phyloP scores from a whole-genome alignment of 352 stramenopile species.

The Phytophthora boehmeriae region DNA sequence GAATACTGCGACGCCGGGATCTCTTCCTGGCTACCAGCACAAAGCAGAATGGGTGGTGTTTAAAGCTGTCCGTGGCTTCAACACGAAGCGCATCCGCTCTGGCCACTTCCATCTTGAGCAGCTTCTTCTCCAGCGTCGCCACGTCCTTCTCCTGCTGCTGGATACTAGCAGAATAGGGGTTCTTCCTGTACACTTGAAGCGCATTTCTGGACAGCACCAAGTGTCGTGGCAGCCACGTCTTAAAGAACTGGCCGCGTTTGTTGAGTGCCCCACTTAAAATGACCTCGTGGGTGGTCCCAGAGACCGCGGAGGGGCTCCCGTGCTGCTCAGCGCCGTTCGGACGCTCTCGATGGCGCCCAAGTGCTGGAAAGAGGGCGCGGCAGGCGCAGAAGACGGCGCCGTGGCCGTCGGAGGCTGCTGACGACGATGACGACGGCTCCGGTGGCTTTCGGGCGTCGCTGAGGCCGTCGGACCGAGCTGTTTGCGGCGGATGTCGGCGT shows the following conservation, averaged over 20 bases:
- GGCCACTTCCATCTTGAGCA: slow-evolving; percentile 70
- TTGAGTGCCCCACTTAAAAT: slow-evolving; percentile 63
- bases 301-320: slow-evolving; percentile 6
- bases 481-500: slow-evolving; percentile 17
- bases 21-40: slow-evolving; percentile 67
- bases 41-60: slow-evolving; percentile 71
- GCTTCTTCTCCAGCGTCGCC: slow-evolving; percentile 51
- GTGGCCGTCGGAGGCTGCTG: not conserved
- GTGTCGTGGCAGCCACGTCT: slow-evolving; percentile 72
- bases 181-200: slow-evolving; percentile 79
- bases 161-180: slow-evolving; percentile 41
- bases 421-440: slow-evolving; percentile 3
- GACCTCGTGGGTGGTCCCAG: slow-evolving; percentile 39
- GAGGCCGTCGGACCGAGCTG: slow-evolving; percentile 21
- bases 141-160: slow-evolving; percentile 46
- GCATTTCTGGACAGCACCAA: slow-evolving; percentile 66
- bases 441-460: slow-evolving; percentile 13
- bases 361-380: slow-evolving; percentile 28
- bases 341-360: slow-evolving; percentile 43
- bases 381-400: slow-evolving; percentile 8
- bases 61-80: slow-evolving; percentile 60
- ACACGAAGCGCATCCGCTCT: slow-evolving; percentile 66
- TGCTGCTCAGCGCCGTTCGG: slow-evolving; percentile 31
- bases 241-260: slow-evolving; percentile 81
- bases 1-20: slow-evolving; percentile 32